Evolutionary conservation across 2,329 filamentous ascomycete species (phyloP).

Genomic region (Fusarium keratoplasticum): DNA sequence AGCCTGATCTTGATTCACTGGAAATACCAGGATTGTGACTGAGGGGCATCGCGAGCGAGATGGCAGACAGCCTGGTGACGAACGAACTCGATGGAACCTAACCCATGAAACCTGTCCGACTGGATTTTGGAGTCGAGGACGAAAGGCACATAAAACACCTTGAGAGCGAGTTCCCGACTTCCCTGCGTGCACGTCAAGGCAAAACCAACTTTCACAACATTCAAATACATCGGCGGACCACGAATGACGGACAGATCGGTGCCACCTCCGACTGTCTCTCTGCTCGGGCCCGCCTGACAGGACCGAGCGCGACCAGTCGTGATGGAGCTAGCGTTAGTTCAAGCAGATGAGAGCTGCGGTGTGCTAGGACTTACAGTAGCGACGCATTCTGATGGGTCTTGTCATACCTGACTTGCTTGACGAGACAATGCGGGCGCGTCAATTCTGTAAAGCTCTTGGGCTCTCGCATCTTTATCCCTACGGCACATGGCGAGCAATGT

Average conservation of each 20-base stretch:
- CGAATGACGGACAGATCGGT: conserved; percentile 9
- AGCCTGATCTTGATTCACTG: conserved; percentile 15
- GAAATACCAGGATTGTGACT: conserved; percentile 4
- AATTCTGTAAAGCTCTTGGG: not conserved
- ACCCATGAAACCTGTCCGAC: not conserved
- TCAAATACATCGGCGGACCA: conserved; percentile 2
- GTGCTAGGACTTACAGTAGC: conserved; percentile 16
- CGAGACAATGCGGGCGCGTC: not conserved
- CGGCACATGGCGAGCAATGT: conserved; percentile 17
- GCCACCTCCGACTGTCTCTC: conserved; percentile 3
- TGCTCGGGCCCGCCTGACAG: conserved; percentile 10
- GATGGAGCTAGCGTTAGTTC: conserved; percentile 10
- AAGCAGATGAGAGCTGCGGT: conserved; percentile 2
- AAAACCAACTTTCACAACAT: not conserved
- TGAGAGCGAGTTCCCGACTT: not conserved
- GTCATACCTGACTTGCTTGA: conserved; percentile 18
- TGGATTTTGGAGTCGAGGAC: not conserved
- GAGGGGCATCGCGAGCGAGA: not conserved
- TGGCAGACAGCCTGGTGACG: not conserved
- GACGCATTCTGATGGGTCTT: conserved; percentile 23
- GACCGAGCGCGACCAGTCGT: conserved; percentile 21
- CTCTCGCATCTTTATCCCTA: conserved; percentile 3
- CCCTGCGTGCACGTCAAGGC: not conserved
- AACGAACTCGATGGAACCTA: not conserved
- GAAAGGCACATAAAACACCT: not conserved